phyloP scores from a whole-genome alignment of 176 grass and related monocot species.

The Raddia guianensis region DNA sequence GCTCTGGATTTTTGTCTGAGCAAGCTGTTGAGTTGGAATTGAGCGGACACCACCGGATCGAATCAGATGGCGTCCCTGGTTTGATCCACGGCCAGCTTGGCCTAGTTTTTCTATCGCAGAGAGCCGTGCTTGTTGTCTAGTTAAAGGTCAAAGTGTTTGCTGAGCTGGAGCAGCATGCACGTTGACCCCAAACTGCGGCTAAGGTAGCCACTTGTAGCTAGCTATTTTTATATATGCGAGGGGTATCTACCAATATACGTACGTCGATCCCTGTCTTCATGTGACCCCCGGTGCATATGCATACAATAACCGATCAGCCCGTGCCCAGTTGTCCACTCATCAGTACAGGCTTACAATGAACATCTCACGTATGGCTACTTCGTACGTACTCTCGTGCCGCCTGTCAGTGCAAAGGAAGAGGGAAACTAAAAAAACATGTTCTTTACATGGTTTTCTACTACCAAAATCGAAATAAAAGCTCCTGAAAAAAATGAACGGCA shows the following conservation, averaged over 20 bases:
- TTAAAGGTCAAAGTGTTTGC: conserved; percentile 40
- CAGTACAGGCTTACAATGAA: conserved; percentile 36
- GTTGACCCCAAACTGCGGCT: conserved; percentile 41
- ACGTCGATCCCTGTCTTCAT: conserved; percentile 44
- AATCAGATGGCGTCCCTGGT: conserved; percentile 45
- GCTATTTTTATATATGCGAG: neutral
- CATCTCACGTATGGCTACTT: neutral
- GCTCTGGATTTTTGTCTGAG: conserved; percentile 34
- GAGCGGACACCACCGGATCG: conserved; percentile 19
- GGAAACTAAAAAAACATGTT: neutral
- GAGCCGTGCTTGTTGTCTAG: conserved; percentile 35
- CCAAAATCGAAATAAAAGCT: neutral
- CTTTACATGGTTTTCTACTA: neutral
- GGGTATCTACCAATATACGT: neutral
- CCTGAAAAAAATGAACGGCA: neutral
- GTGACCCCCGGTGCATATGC: conserved; percentile 19
- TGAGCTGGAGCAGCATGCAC: conserved; percentile 35
- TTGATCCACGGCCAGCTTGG: conserved; percentile 33
- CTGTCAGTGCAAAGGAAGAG: neutral
- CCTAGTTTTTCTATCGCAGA: conserved; percentile 29
- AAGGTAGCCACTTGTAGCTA: conserved; percentile 26
- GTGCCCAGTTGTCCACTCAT: neutral
- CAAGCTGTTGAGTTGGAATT: conserved; percentile 9
- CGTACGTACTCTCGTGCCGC: conserved; percentile 10
- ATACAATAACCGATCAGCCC: conserved; percentile 8